Conservation (phyloP, 805 yeast genomes). For the Jamesozyma lodderae region DNA sequence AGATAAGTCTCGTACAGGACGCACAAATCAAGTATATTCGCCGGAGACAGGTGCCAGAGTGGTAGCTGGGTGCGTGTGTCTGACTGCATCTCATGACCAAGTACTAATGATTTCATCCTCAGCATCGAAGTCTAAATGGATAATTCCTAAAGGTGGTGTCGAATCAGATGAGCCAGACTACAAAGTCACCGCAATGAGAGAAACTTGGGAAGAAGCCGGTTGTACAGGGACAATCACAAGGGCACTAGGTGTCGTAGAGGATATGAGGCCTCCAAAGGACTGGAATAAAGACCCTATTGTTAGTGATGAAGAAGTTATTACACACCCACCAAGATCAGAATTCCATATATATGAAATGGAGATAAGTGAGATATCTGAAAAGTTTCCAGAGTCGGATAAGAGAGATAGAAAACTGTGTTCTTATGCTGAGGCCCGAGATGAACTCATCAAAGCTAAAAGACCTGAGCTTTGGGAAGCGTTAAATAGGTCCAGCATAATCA, state of each 20-base stretch:
- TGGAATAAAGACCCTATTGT: conserved; percentile 28
- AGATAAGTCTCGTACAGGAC: conserved; percentile 41
- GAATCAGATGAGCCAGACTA: conserved; percentile 64
- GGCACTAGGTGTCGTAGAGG: conserved; percentile 59
- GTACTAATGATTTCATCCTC: conserved; percentile 76
- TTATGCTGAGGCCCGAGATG: conserved; percentile 56
- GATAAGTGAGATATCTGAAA: conserved; percentile 43
- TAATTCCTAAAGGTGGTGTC: conserved; percentile 92
- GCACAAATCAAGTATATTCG: conserved; percentile 53
- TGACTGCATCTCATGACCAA: conserved; percentile 45
- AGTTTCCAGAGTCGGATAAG: conserved; percentile 66
- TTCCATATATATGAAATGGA: conserved; percentile 80
- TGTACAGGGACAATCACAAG: conserved; percentile 53
- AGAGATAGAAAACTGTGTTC: conserved; percentile 72
- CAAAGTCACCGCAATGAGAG: conserved; percentile 58
- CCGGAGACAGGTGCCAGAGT: conserved; percentile 62
- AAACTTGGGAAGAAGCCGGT: conserved; percentile 98
- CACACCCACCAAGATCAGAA: conserved; percentile 64
- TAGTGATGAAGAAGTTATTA: conserved; percentile 17
- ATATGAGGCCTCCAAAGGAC: conserved; percentile 42
- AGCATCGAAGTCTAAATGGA: conserved; percentile 64
- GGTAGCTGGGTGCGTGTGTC: conserved; percentile 87
- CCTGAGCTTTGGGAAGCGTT: conserved; percentile 62
- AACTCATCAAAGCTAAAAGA: conserved; percentile 47
- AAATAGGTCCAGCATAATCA: conserved; percentile 36